These are phyloP conservation scores for Colletotrichum sp. DNA, from an alignment of 2,329 filamentous ascomycete species.

Conservation along the genomic window DNA sequence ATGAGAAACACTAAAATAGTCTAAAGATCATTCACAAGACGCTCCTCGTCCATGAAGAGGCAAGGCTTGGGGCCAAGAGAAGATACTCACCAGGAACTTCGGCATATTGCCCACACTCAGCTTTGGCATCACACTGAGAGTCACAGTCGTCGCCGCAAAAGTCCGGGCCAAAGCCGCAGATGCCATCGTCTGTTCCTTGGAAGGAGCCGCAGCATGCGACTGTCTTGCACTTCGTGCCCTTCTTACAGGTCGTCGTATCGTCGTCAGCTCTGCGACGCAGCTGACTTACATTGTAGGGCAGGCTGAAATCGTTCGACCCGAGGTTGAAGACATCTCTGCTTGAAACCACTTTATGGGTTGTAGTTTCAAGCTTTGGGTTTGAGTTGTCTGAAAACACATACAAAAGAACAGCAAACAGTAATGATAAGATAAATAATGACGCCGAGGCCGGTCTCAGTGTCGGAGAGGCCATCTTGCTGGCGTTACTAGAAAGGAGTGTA, in stretches of 20 bases:
- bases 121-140: background rate
- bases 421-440: background rate
- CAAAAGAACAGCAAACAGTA: background rate
- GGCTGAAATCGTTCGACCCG: background rate
- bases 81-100: background rate
- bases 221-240: background rate
- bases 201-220: background rate
- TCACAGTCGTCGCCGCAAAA: background rate
- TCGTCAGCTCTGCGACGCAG: background rate
- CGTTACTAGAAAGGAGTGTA: background rate
- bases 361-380: background rate
- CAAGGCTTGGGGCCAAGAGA: rapidly evolving
- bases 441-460: background rate
- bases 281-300: background rate
- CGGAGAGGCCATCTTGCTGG: background rate
- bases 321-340: background rate
- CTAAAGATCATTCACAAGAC: background rate
- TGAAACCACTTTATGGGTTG: background rate
- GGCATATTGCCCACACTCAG: background rate
- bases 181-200: background rate
- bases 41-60: background rate
- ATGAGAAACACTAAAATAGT: background rate
- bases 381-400: background rate
- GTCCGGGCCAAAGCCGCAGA: background rate
- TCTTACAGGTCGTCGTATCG: background rate